Base-by-base conservation (phyloP, 345 rosid genomes). In the Eucalyptus sp. region DNA sequence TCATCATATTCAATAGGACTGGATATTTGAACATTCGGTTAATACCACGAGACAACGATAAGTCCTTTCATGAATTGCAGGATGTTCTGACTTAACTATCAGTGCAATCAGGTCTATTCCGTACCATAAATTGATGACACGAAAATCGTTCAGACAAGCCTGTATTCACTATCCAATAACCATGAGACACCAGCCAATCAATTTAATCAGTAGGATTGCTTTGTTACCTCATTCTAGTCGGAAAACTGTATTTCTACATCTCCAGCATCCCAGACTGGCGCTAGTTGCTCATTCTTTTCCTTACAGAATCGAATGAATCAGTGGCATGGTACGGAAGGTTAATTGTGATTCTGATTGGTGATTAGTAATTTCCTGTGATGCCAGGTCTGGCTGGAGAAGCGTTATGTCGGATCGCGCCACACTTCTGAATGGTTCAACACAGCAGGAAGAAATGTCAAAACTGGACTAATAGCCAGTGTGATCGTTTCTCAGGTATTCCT, bases 381-480 rank as follows among this genome's bases (percentile, higher is more conserved):
- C 89, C 89, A 95, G 97, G 99, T 97, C 43, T 97, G 98, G 98
- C 90, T 97, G 84, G 99, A 97, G 91, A 96, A 95, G 91, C 90
- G 98, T 88, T 97, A 97, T 76, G 96, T 97, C 12, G 99, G 99
- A 29, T 94, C 97, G 27, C 91, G 91, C 43, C 99, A 96, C 88
- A 96, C 99, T 31, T 97, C 99, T 2, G 99, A 97, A 87, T 97
- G 99, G 99, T 97, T 97, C 94, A 97, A 97, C 92, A 97, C 99
- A 5, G 99, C 99, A 16, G 99, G 99, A 89, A 92, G 99, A 93
- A 97, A 95, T 88, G 99, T 97, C 31, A 97, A 96, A 90, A 97
- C 99, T 25, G 99, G 99, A 89, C 97, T 97, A 64, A 97, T 97
- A 87, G 99, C 99, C 10, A 95, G 97, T 90, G 99, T 96, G 49